Base-by-base conservation (phyloP, 2,329 filamentous ascomycete species). In the Harringtonia aguacate region DNA sequence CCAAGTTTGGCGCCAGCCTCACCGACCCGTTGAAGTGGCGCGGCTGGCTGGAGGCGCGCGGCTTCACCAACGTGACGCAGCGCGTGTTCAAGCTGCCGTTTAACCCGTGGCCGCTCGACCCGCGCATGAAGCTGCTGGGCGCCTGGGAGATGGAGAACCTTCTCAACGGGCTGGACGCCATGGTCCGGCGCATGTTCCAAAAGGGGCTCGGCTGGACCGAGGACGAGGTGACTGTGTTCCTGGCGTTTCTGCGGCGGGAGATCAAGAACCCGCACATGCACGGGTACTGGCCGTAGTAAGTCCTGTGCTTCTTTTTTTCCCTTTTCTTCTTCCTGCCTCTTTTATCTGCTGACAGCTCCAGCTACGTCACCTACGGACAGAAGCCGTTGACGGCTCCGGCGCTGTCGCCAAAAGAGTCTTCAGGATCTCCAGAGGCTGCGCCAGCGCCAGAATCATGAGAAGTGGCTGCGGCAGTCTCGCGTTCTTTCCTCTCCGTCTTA, bases 111-210 rank as follows among this genome's bases (percentile, higher is more conserved):
- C 46, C 52, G 13, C 46, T 44, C 35, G 51, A 53, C 36, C 43
- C 49, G 40, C 46, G 53, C 13, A 46, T 53, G 20, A 54, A 55
- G 46, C 48, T 51, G 9, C 46, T 54, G 8, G 53, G 52, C n/a
- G 51, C 47, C 8, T 48, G 39, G 39, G 45, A 50, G 44, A 44
- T 46, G 48, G 43, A 48, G 24, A 48, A 47, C 31, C 41, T 47
- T 2, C 38, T 47, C 14, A n/a, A 20, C 18, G 47, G 48, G 2
- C 46, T 54, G 3, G 50, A 50, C 41, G 52, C 47, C 22, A 50
- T 53, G 44, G 52, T 53, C 28, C 27, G 30, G n/a, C 50, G 50
- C 35, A 45, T 43, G 34, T 50, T 55, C 12, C 18, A 24, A 4
- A 41, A 41, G 24, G 39, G 39, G 7, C 29, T 41, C 7, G 46